Evolutionary conservation across 345 rosid genomes (phyloP).

Genomic region (Lumnitzera racemosa): DNA sequence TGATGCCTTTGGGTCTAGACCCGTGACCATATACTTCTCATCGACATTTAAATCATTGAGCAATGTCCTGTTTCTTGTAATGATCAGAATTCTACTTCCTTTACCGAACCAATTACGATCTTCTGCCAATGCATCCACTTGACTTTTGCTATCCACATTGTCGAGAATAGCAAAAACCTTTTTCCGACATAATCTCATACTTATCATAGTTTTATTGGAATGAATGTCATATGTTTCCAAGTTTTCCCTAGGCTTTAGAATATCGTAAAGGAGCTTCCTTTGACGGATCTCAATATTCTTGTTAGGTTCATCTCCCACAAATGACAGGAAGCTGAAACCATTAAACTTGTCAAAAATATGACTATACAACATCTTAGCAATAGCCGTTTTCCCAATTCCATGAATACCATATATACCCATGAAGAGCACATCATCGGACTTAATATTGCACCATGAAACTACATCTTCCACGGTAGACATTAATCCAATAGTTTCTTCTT

Average conservation of each 20-base stretch:
- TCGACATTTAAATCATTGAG: not conserved
- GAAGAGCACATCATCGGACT: not conserved
- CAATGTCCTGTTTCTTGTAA: not conserved
- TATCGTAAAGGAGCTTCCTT: slow-evolving; percentile 3
- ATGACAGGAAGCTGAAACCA: slow-evolving; percentile 1
- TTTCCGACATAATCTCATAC: not conserved
- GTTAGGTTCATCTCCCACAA: not conserved
- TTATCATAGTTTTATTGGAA: not conserved
- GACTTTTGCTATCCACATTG: not conserved
- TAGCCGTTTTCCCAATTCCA: not conserved
- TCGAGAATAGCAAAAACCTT: slow-evolving; percentile 9
- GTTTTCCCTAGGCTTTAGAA: not conserved
- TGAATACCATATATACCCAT: slow-evolving; percentile 2
- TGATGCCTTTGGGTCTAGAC: not conserved
- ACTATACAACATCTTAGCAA: not conserved
- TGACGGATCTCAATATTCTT: not conserved
- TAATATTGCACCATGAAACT: not conserved
- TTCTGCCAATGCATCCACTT: not conserved
- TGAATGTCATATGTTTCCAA: not conserved
- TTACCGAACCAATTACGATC: not conserved
- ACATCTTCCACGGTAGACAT: not conserved
- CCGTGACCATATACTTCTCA: not conserved
- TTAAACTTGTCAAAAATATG: not conserved
- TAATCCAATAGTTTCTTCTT: not conserved
- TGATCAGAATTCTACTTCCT: slow-evolving; percentile 13